A percentile compares a stretch with the other conserved stretches of the same genome.
Evolutionary conservation across 768 basidiomycete genomes (phyloP).

Genomic region (Xerocomus potaroensis): DNA sequence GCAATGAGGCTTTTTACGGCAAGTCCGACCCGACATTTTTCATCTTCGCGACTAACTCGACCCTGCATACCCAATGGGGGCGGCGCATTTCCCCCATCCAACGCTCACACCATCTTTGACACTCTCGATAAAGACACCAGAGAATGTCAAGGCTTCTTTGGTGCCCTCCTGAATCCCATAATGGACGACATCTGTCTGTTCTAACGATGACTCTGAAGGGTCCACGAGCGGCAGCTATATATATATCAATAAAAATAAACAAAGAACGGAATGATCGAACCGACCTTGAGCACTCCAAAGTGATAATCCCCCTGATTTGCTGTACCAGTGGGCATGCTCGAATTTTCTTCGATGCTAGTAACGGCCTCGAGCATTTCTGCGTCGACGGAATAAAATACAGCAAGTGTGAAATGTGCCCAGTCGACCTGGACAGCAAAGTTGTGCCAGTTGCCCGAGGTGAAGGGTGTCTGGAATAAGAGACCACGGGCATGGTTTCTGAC

Average conservation of each 20-base stretch:
- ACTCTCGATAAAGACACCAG: conserved; percentile 53
- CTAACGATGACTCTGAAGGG: conserved; percentile 37
- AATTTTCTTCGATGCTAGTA: conserved; percentile 39
- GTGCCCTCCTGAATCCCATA: conserved; percentile 55
- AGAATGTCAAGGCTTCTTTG: conserved; percentile 51
- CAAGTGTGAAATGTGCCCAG: conserved; percentile 48
- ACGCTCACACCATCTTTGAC: conserved; percentile 35
- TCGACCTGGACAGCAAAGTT: conserved; percentile 58
- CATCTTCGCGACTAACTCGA: no score
- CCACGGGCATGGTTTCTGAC: conserved; percentile 39
- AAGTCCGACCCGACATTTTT: no score
- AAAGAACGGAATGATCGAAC: conserved; percentile 1
- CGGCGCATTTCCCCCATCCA: conserved; percentile 23
- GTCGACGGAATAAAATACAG: conserved; percentile 48
- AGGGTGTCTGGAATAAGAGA: neutral
- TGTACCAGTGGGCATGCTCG: conserved; percentile 36
- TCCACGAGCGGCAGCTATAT: conserved; percentile 51
- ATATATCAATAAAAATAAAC: neutral
- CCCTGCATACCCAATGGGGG: conserved; percentile 7
- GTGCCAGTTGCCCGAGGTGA: conserved; percentile 39
- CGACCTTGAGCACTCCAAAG: conserved; percentile 56
- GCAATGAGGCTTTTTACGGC: no score
- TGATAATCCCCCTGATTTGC: conserved; percentile 57
- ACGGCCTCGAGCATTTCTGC: conserved; percentile 38
- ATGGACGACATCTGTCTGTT: conserved; percentile 55